Evolutionary conservation across 1,139 yeast genomes (phyloP).

Genomic region (Petasospora rhodanensis): DNA sequence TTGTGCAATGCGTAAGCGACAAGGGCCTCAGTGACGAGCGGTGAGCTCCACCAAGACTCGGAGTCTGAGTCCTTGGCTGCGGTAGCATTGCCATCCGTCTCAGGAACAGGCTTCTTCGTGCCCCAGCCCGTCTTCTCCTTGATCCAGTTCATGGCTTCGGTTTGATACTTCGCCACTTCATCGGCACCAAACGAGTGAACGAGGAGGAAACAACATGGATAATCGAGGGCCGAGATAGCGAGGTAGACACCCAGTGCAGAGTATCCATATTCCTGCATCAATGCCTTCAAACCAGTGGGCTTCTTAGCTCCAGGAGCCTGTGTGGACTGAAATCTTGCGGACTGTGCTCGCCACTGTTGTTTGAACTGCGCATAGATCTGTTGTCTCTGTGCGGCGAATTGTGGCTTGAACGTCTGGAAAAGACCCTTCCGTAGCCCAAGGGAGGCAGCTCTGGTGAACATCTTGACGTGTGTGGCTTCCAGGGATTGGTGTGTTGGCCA

Average conservation of each 20-base stretch:
- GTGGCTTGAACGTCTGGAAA: constrained; percentile 3
- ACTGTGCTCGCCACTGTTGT: constrained; percentile 4
- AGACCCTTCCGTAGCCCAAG: constrained; percentile 7
- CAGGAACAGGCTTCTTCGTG: constrained; percentile 23
- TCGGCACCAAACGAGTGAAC: constrained; percentile 90
- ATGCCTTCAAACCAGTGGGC: constrained; percentile 54
- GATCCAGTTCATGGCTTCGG: constrained; percentile 53
- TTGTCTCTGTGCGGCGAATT: constrained; percentile 5
- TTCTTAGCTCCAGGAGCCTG: constrained; percentile 9
- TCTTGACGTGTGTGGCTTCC: too few relatives aligned
- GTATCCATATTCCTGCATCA: constrained; percentile 85
- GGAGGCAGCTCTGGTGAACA: constrained; percentile 3
- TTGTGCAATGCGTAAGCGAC: constrained; percentile 94
- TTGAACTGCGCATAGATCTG: constrained; percentile 6
- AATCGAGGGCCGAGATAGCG: constrained; percentile 63
- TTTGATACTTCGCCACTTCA: constrained; percentile 61
- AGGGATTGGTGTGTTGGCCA: too few relatives aligned
- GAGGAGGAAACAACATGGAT: constrained; percentile 74
- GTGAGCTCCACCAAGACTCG: constrained; percentile 34
- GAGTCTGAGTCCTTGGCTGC: constrained; percentile 21
- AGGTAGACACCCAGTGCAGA: constrained; percentile 85
- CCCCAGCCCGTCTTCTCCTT: constrained; percentile 55
- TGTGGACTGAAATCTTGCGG: constrained; percentile 11
- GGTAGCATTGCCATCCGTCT: constrained; percentile 14
- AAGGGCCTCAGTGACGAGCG: constrained; percentile 68